These are phyloP conservation scores for Rhizopus arrhizus DNA, from an alignment of 371 early-diverging fungal genomes.

Conservation along the genomic window DNA sequence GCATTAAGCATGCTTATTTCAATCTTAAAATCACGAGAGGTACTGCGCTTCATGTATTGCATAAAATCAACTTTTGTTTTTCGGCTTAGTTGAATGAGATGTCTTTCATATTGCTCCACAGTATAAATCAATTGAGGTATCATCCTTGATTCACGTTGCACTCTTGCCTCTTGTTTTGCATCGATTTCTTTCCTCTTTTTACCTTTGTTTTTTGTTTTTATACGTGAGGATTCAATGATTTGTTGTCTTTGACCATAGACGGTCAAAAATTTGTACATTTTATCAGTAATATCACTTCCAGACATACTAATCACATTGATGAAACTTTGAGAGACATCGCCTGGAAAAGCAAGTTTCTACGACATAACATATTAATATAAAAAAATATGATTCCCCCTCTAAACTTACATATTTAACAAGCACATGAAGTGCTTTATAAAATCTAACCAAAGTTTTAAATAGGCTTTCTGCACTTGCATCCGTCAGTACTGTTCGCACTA, in stretches of 20 bases:
- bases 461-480: conserved; percentile 44
- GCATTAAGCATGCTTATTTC: conserved; percentile 29
- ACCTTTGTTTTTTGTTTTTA: conserved; percentile 30
- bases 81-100: conserved; percentile 64
- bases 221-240: conserved; percentile 3
- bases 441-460: conserved; percentile 43
- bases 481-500: conserved; percentile 36
- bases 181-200: conserved; percentile 23
- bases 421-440: conserved; percentile 43
- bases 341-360: conserved; percentile 42
- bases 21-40: conserved; percentile 72
- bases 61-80: conserved; percentile 68
- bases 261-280: conserved; percentile 54
- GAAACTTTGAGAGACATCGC: conserved; percentile 36
- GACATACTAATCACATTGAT: conserved; percentile 35
- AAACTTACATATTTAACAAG: conserved; percentile 53
- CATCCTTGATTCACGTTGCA: conserved; percentile 63
- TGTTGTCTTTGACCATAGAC: conserved; percentile 38
- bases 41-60: conserved; percentile 71
- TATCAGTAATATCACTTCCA: conserved; percentile 43
- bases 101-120: conserved; percentile 72
- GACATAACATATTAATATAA: neutral
- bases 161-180: conserved; percentile 47
- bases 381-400: neutral
- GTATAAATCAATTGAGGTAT: conserved; percentile 67